These are phyloP conservation scores for Alternaria rosae DNA, from an alignment of 2,329 filamentous ascomycete species.

Conservation along the genomic window DNA sequence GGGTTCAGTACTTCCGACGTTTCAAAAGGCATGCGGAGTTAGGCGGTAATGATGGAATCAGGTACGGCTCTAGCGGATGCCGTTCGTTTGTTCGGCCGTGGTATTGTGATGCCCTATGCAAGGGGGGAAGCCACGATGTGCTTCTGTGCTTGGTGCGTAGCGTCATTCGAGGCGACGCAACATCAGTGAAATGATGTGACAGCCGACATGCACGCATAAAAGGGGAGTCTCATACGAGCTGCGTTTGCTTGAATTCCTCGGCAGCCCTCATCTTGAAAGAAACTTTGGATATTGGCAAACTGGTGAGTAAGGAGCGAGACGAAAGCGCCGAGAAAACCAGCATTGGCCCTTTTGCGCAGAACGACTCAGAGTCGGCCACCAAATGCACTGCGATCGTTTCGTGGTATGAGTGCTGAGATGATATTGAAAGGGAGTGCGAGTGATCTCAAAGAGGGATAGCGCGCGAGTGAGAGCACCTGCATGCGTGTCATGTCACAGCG, in stretches of 20 bases:
- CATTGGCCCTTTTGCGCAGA: not conserved
- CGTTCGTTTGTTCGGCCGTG: not conserved
- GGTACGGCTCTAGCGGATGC: not conserved
- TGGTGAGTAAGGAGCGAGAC: not conserved
- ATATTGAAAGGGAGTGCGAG: not conserved
- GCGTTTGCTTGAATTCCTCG: not conserved
- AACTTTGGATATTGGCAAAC: not conserved
- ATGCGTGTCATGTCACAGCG: not conserved
- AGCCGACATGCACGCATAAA: not conserved
- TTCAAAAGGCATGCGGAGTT: not conserved
- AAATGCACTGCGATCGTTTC: not conserved
- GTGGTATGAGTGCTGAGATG: not conserved
- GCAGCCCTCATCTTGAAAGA: not conserved
- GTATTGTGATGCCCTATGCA: slow-evolving; percentile 6
- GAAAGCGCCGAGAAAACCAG: not conserved
- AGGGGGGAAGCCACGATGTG: slow-evolving; percentile 7
- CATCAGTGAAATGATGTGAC: not conserved
- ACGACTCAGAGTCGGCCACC: not conserved
- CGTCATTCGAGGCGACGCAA: not conserved
- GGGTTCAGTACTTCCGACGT: not conserved
- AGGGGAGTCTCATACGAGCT: not conserved
- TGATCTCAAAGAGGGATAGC: not conserved
- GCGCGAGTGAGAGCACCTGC: not conserved
- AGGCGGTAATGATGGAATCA: not conserved
- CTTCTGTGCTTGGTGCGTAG: not conserved